phyloP scores from a whole-genome alignment of 1,284 basidiomycete species.

The Trichosporon sp. region DNA sequence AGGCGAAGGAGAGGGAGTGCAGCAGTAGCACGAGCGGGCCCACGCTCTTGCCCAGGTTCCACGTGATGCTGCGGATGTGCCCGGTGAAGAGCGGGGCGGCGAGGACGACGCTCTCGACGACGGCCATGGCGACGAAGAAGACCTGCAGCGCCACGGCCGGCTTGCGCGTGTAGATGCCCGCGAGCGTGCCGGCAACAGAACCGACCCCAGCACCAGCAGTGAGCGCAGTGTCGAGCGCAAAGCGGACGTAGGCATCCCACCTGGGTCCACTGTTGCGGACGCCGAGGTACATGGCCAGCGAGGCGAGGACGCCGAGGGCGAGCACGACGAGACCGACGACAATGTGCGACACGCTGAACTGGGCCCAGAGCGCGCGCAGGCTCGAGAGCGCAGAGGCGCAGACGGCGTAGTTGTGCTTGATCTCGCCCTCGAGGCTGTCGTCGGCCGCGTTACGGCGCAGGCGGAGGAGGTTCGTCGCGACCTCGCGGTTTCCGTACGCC shows the following conservation, averaged over 20 bases:
- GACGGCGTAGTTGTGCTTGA: constrained; percentile 57
- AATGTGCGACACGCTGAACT: constrained; percentile 83
- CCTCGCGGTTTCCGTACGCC: constrained; percentile 74
- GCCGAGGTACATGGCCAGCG: constrained; percentile 53
- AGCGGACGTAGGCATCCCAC: constrained; percentile 52
- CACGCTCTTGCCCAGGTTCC: constrained; percentile 48
- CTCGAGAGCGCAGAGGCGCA: constrained; percentile 67
- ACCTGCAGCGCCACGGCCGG: constrained; percentile 61
- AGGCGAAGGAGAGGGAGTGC: constrained; percentile 73
- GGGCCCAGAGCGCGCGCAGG: constrained; percentile 89
- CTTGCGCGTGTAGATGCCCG: constrained; percentile 42
- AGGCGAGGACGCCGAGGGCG: constrained; percentile 48
- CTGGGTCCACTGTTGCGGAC: constrained; percentile 47
- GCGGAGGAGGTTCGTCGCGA: constrained; percentile 58
- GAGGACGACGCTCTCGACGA: constrained; percentile 48
- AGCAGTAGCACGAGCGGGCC: constrained; percentile 64
- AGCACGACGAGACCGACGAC: constrained; percentile 62
- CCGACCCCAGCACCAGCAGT: constrained; percentile 35
- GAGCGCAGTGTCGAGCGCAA: constrained; percentile 48
- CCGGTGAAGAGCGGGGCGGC: constrained; percentile 34
- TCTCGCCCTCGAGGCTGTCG: constrained; percentile 31
- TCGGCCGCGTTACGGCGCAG: not conserved
- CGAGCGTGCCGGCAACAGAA: constrained; percentile 42
- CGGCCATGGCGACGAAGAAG: constrained; percentile 36
- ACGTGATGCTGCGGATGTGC: constrained; percentile 27